Conservation (phyloP, 139 green algal species). For the Chlorella ohadii region DNA sequence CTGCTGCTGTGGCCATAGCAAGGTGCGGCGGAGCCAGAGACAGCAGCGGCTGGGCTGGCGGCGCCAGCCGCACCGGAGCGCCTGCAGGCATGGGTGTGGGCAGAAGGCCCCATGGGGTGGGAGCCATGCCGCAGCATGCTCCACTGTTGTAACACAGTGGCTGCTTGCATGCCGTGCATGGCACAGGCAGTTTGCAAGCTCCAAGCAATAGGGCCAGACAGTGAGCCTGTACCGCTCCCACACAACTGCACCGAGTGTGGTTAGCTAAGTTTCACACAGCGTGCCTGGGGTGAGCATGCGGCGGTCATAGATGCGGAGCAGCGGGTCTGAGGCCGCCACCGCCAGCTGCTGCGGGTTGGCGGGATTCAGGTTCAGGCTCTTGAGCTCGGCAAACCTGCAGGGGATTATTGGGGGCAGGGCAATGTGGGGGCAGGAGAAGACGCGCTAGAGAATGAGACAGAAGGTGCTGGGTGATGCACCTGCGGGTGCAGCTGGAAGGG, state of each 20-base stretch:
- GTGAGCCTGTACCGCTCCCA: no score
- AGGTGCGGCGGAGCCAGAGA: slow-evolving; percentile 64
- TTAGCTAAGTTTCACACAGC: neutral
- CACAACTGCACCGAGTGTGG: no score
- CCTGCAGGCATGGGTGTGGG: neutral
- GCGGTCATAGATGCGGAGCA: slow-evolving; percentile 81
- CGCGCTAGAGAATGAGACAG: no score
- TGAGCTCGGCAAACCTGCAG: slow-evolving; percentile 58
- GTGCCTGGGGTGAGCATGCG: slow-evolving; percentile 56
- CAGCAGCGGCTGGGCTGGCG: slow-evolving; percentile 22
- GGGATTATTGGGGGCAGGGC: neutral
- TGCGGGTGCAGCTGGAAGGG: no score
- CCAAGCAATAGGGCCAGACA: no score
- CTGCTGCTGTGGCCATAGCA: neutral
- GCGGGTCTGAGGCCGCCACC: slow-evolving; percentile 71
- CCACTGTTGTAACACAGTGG: no score
- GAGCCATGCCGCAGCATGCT: no score
- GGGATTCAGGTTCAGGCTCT: slow-evolving; percentile 76
- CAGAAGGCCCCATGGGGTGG: neutral
- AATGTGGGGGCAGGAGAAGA: no score
- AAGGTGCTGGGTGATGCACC: no score
- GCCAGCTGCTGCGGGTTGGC: slow-evolving; percentile 72
- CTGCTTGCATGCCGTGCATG: no score
- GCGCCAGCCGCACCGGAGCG: neutral
- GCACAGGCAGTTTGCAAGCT: no score